Base-by-base conservation (phyloP, 2,329 filamentous ascomycete genomes). In the Dendryphion nanum region DNA sequence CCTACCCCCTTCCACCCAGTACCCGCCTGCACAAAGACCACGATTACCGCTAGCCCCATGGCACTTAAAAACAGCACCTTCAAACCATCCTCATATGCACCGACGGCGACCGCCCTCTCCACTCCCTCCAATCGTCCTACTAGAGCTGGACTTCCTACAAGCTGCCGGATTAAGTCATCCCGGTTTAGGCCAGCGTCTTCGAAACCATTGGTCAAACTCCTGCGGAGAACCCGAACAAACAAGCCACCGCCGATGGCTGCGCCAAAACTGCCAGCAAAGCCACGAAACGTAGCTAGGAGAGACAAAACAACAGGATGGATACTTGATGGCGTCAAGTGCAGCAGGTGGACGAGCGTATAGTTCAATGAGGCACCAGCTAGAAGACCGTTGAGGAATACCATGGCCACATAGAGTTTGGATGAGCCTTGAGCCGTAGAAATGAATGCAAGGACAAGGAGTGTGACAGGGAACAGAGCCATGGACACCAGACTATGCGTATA, bases 181-280 rank as follows among this genome's bases (percentile, higher is more conserved):
- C 57, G 50, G 42, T 68, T 44, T 41, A 70, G 29, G 44, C 63
- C 69, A 5, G 63, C 64, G 4, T 73, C 57, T 4, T 63, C 58
- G 47, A 88, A 89, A 0, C 80, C 78, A 0, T 64, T 52, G n/a
- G 73, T 69, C 2, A 91, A 69, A 0, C 71, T 69, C 2, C 51
- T 64, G 31, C 74, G 70, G 20, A 91, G 64, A 2, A 79, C 71
- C 4, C 86, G 76, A 28, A 77, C 73, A 57, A 90, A 91, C 37
- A 86, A 72, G 0, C 88, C 88, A 3, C 88, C 87, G 2, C 86
- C 86, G 33, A 91, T 84, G 0, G 87, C 81, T 1, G 83, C 85
- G 3, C 88, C 87, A 51, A 94, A 93, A 35, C 81, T 85, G 12
- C 86, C 86, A 0, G 86, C 85, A 47, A 93, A 90, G 4, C 86